Conservation (phyloP, 169 alveolate species). For the Sarcocystis neurona region DNA sequence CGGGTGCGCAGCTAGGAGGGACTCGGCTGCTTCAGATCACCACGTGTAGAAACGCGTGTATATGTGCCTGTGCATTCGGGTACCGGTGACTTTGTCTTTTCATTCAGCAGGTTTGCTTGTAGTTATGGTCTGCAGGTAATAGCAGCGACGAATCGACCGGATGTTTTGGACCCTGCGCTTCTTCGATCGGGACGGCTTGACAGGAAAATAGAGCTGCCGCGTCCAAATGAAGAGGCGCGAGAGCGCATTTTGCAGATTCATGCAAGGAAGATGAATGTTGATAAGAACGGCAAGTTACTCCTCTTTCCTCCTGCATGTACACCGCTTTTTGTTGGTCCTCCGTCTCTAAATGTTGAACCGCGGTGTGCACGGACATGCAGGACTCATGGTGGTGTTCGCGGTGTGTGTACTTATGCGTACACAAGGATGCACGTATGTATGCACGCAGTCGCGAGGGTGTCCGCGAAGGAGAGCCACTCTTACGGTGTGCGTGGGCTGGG, state of each 20-base stretch:
- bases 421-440: not conserved
- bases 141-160: constrained; percentile 99
- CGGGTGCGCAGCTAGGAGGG: not conserved
- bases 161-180: constrained; percentile 98
- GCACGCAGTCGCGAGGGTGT: not conserved
- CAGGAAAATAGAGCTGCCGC: constrained; percentile 98
- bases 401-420: not conserved
- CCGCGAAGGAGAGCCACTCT: no score
- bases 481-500: no score
- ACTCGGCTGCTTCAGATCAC: not conserved
- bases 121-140: constrained; percentile 78
- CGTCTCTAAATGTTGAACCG: not conserved
- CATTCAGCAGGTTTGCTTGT: not conserved
- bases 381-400: not conserved
- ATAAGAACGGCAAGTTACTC: constrained; percentile 81
- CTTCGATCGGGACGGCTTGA: constrained; percentile 99
- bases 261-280: constrained; percentile 98
- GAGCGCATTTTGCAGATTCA: constrained; percentile 97
- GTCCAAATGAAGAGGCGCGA: constrained; percentile 97
- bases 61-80: not conserved
- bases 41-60: not conserved
- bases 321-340: not conserved
- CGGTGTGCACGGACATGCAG: not conserved
- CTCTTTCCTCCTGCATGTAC: not conserved
- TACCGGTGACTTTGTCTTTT: no score